Base-by-base conservation (phyloP, 129 eudicot species). In the Arctium lappa region DNA sequence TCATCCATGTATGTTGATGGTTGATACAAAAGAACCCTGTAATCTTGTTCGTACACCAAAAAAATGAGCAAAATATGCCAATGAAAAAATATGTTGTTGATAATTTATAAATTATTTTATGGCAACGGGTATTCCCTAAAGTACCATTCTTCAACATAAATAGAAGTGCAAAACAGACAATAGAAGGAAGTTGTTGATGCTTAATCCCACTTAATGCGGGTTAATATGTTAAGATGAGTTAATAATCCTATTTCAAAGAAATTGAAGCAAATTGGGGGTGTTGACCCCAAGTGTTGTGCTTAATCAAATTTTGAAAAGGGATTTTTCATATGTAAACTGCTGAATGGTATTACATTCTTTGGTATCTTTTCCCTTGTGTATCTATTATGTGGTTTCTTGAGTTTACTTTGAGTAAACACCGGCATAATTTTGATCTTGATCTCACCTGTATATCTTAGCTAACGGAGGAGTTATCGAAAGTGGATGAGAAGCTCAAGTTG, bases 401-500 rank as follows among this genome's bases (percentile, higher is more conserved):
- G 2, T 30, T 36, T 80, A 39, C 34, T 31, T 85, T 39, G 44
- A 76, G 56, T 82, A 7, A 70, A 72, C 18, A 34, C 76, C 40
- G 44, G 69, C 81, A 53, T 53, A n/a, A 40, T 53, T 72, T 50
- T 79, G 37, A n/a, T 16, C 75, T 15, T 75, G 40, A 72, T 46
- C 72, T 74, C 74, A 22, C 16, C 37, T 85, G 27, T 78, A 42
- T 63, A 79, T 79, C 81, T 63, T 87, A 93, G 98, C 92, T 91
- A 15, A 91, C 97, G 48, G 98, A 91, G 69, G 98, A 90, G 81
- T 77, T 93, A 86, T 44, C 91, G 27, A 93, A 87, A 89, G 93
- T 90, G 85, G 98, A 93, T 29, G 97, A 88, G 89, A 93, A 93
- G 90, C 97, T 93, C 48, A 93, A 93, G 89, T 82, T 93, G 69